These are phyloP conservation scores for Pleurotus citrinopileatus DNA, from an alignment of 768 basidiomycete species.

Conservation along the genomic window DNA sequence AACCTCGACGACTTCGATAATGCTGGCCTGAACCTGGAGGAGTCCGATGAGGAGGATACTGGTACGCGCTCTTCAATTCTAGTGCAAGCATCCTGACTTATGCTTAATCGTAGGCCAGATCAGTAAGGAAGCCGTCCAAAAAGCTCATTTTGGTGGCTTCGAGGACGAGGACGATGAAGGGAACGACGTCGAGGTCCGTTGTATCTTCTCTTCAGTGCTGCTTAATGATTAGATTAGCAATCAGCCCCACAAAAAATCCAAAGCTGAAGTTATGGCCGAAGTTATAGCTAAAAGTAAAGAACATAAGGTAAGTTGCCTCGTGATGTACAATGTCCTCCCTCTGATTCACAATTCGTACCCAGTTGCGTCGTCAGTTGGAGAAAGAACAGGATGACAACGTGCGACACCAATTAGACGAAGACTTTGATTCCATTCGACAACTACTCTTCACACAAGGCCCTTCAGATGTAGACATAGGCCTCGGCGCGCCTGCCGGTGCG, in stretches of 20 bases:
- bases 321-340: not conserved
- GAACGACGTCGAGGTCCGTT: constrained; percentile 1
- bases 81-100: not conserved
- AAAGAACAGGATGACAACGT: constrained; percentile 82
- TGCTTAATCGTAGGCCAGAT: constrained; percentile 52
- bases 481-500: constrained; percentile 28
- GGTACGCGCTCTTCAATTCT: constrained; percentile 27
- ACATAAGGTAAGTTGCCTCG: constrained; percentile 65
- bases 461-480: constrained; percentile 36
- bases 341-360: not conserved
- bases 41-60: constrained; percentile 54
- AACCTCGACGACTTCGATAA: constrained; percentile 84
- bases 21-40: constrained; percentile 55
- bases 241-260: constrained; percentile 70
- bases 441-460: constrained; percentile 63
- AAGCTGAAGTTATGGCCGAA: constrained; percentile 97
- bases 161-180: constrained; percentile 54
- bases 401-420: constrained; percentile 85
- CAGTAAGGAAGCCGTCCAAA: constrained; percentile 61
- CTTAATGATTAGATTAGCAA: not conserved
- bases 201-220: not conserved
- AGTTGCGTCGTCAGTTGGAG: constrained; percentile 88
- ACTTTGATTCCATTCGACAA: constrained; percentile 77
- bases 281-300: constrained; percentile 97
- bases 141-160: constrained; percentile 86